These are phyloP conservation scores for Xylaria sp. DNA, from an alignment of 2,329 filamentous ascomycete species.

Conservation along the genomic window DNA sequence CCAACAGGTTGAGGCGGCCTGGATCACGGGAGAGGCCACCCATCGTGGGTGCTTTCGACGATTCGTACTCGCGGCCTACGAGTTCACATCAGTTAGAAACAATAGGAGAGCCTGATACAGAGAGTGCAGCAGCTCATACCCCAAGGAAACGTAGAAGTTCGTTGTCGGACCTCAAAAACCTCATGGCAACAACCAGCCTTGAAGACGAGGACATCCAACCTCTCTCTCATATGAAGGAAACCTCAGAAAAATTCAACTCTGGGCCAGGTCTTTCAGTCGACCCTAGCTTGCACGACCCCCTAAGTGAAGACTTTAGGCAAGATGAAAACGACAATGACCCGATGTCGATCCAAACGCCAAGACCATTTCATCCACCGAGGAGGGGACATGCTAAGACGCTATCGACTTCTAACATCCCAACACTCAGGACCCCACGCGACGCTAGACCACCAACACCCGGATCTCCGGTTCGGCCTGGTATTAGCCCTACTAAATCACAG, in stretches of 20 bases:
- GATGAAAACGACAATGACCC: conserved; percentile 49
- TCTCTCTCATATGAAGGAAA: conserved; percentile 55
- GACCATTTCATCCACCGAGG: conserved; percentile 17
- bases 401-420: conserved; percentile 59
- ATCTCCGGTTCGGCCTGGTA: conserved; percentile 35
- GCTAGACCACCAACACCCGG: conserved; percentile 32
- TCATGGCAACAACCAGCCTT: conserved; percentile 65
- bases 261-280: conserved; percentile 51
- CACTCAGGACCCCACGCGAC: conserved; percentile 48
- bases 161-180: conserved; percentile 77
- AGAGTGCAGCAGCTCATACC: conserved; percentile 43
- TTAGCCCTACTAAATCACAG: conserved; percentile 44
- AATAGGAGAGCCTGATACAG: conserved; percentile 59
- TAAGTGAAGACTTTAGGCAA: conserved; percentile 40
- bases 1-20: conserved; percentile 55
- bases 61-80: conserved; percentile 52
- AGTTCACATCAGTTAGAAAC: conserved; percentile 63
- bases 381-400: conserved; percentile 52
- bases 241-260: conserved; percentile 61
- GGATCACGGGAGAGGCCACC: conserved; percentile 63
- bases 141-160: conserved; percentile 87
- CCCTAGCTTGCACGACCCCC: conserved; percentile 45
- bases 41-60: conserved; percentile 65
- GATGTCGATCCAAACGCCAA: conserved; percentile 24
- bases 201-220: conserved; percentile 50